Evolutionary conservation across 2,329 filamentous ascomycete species (phyloP).

Genomic region (Colletotrichum gigasporum): DNA sequence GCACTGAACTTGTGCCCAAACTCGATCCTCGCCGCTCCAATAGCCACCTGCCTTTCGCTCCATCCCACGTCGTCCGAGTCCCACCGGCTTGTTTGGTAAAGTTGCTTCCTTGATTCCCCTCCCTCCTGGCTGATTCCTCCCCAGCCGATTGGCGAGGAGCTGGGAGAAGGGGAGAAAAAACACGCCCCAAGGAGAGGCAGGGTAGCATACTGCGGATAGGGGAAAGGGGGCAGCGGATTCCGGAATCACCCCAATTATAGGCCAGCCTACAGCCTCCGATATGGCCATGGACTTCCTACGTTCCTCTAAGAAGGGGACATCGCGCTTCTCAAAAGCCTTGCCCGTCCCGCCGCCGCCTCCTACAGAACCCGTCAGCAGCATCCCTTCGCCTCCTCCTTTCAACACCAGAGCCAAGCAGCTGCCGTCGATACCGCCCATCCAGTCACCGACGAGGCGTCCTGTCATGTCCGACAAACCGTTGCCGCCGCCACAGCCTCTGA

Average conservation of each 20-base stretch:
- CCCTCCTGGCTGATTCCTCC: conserved; percentile 15
- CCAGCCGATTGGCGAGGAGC: conserved; percentile 20
- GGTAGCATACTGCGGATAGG: conserved; percentile 16
- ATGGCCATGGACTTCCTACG: conserved; percentile 35
- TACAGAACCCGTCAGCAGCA: neutral
- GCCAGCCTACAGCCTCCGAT: neutral
- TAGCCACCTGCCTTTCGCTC: conserved; percentile 3
- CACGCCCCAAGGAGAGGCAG: conserved; percentile 5
- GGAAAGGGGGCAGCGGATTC: conserved; percentile 9
- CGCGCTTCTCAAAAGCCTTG: conserved; percentile 68
- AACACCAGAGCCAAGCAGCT: conserved; percentile 28
- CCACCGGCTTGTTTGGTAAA: conserved; percentile 5
- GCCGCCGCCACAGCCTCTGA: conserved; percentile 36
- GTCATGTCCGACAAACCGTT: conserved; percentile 33
- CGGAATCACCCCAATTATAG: conserved; percentile 8
- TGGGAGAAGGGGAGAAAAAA: neutral
- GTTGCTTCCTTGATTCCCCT: conserved; percentile 19
- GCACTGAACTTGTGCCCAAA: conserved; percentile 22
- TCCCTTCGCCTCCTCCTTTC: neutral
- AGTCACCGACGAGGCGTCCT: neutral
- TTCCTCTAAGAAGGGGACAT: conserved; percentile 52
- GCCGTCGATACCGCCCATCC: conserved; percentile 29
- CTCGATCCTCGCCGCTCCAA: conserved; percentile 19
- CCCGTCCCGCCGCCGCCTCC: conserved; percentile 55
- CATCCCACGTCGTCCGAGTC: conserved; percentile 29